Evolutionary conservation across 2,329 filamentous ascomycete genomes (phyloP), one percentile per base, ranked within the genome.

Genomic region (Chalara sp.): DNA sequence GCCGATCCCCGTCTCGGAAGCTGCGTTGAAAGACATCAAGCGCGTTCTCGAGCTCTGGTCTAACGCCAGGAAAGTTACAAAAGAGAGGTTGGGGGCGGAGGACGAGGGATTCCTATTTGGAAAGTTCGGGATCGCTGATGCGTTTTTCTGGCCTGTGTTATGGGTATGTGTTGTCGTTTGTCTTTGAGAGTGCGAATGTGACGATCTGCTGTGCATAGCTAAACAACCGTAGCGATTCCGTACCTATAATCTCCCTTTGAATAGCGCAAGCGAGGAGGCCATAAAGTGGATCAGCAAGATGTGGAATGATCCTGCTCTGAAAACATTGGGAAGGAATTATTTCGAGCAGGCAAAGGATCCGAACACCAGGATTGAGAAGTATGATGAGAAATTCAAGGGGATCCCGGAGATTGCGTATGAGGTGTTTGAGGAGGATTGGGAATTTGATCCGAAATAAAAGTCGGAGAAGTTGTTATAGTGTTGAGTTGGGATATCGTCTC

Each of bases 111-210:
- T 60, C 32, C 44, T 63, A 41, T 65, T 61, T 48, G 63, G 62
- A 1, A 40, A 44, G 5, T 66, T 65, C 47, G 61, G 61, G 44
- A 61, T 66, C 46, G 63, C 59, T 2, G 63, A 65, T 58, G 55
- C 62, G 1, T 66, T 63, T 44, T 66, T 65, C 48, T 66, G 64
- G 63, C 61, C 62, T 3, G 58, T 64, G 11, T 48, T 63, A 43
- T 63, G 62, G 62, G 64, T 63, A 37, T 50, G 63, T 61, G 21
- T 1, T 10, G 7, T 8, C 45, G 47, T 42, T 30, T 42, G 13
- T 32, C 6, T 30, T 41, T 31, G 8, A 12, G 44, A 11, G 29
- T 28, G 28, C 31, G 32, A 10, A 6, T 30, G n/a, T 32, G 21
- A 43, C 13, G 39, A 28, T 32, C 31, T 7, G 43, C 21, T 21